Evolutionary conservation across 2,329 filamentous ascomycete genomes (phyloP), one percentile per base, ranked within the genome.

Genomic region (Aspergillus brasiliensis): DNA sequence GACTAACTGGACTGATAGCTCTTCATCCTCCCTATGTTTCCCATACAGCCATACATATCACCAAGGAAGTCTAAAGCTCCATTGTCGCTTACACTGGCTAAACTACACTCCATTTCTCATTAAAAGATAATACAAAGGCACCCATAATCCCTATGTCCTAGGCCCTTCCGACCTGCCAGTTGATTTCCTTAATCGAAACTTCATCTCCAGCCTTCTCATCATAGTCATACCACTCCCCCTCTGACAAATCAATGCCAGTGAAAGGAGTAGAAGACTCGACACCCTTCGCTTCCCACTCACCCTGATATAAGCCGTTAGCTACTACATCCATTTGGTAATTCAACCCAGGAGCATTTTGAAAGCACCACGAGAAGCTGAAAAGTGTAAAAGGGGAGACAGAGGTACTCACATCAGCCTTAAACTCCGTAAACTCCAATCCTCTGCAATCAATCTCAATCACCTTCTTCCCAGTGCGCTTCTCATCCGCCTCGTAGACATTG

Each of bases 201-300:
- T 98, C 93, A 52, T 96, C 91, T 0, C 89, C 84, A 0, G 91
- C 85, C 81, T 98, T 97, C 78, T 98, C 93, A 68, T 98, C 93
- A 71, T 98, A 99, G 69, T 98, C 94, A 76, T 90, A 99, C 95
- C 95, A 99, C 70, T 99, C 95, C 25, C 91, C 94, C 27, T 99
- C 95, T 0, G 82, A 81, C 57, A 99, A 78, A 67, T 98, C 93
- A 56, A 98, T 90, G 5, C 79, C 86, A 0, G 86, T 83, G 71
- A 99, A 99, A 69, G 91, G 91, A 42, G 91, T 95, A 8, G 83
- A 84, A 0, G 92, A 92, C 17, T 97, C 93, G 15, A 84, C 61
- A 3, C 93, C 95, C 49, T 90, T 91, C 0, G 90, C 93, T 58
- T 94, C 81, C 91, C 93, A 99, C 51, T 96, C 91, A 11, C 95